Evolutionary conservation across 768 basidiomycete species (phyloP).

Genomic region (Calocybe indica): DNA sequence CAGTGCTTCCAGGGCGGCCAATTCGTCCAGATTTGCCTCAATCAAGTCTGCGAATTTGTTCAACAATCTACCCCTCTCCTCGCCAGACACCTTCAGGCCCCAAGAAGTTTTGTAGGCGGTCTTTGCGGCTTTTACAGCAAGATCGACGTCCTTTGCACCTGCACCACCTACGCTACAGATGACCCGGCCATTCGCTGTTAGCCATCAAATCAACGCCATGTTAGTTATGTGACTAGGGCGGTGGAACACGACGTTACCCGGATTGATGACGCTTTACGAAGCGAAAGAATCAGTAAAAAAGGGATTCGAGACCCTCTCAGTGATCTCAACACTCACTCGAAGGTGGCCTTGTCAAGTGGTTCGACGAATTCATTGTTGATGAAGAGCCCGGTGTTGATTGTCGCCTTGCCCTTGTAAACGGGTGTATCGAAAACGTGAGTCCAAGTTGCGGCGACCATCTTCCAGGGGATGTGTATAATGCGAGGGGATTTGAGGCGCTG

Average conservation of each 20-base stretch:
- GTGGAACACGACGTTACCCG: slow-evolving; percentile 23
- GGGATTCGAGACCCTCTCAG: slow-evolving; percentile 1
- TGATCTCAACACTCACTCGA: slow-evolving; percentile 41
- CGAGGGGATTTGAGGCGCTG: too few relatives aligned
- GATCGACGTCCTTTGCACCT: slow-evolving; percentile 57
- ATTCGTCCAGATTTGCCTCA: slow-evolving; percentile 52
- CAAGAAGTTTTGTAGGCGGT: slow-evolving; percentile 54
- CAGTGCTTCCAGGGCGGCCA: slow-evolving; percentile 65
- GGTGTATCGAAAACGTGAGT: not conserved
- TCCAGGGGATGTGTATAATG: too few relatives aligned
- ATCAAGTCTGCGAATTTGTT: slow-evolving; percentile 60
- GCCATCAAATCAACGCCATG: not conserved
- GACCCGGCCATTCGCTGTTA: slow-evolving; percentile 50
- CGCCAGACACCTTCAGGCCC: slow-evolving; percentile 57
- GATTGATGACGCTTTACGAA: slow-evolving; percentile 13
- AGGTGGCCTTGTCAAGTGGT: slow-evolving; percentile 38
- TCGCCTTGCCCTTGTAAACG: not conserved
- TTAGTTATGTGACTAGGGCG: slow-evolving; percentile 6
- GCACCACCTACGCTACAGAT: slow-evolving; percentile 48
- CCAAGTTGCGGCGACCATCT: not conserved
- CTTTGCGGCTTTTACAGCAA: slow-evolving; percentile 54
- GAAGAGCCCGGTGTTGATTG: slow-evolving; percentile 32
- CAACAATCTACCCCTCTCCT: slow-evolving; percentile 48
- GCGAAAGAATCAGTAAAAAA: not conserved
- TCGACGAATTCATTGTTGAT: slow-evolving; percentile 57